These are phyloP conservation scores for Balakata baccata DNA, from an alignment of 345 rosid species.

Conservation along the genomic window DNA sequence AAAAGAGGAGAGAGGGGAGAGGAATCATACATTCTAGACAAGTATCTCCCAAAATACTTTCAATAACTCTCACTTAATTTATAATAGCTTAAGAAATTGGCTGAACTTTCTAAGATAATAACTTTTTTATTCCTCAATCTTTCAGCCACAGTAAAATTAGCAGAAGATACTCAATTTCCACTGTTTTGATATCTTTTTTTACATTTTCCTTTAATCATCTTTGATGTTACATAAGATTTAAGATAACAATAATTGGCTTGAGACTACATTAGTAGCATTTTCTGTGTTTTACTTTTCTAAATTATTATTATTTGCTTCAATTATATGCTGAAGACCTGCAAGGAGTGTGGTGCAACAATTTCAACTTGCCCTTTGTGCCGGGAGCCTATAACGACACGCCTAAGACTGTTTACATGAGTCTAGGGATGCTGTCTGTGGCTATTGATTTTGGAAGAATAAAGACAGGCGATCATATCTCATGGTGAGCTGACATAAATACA, in stretches of 20 bases:
- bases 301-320: neutral
- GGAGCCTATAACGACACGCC: slow-evolving; percentile 61
- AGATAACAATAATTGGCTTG: neutral
- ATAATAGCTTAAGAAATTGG: too few species aligned
- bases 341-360: slow-evolving; percentile 63
- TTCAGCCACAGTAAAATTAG: neutral
- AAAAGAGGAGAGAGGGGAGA: too few species aligned
- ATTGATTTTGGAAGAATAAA: neutral
- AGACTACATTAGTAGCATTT: neutral
- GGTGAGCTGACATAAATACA: neutral
- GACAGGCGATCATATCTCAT: neutral
- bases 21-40: too few species aligned
- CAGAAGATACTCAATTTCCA: neutral
- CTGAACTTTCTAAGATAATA: too few species aligned
- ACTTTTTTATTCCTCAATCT: neutral
- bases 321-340: slow-evolving; percentile 60
- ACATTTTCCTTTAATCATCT: neutral
- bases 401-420: slow-evolving; percentile 46
- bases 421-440: too few species aligned
- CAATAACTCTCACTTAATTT: too few species aligned
- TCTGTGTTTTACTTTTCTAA: neutral
- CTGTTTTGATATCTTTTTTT: neutral
- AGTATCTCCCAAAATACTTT: too few species aligned
- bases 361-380: slow-evolving; percentile 74
- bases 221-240: neutral